A percentile compares a stretch with the other conserved stretches of the same genome.
Conservation (phyloP, 108 stramenopile species). For the Nitzschia inconspicua region DNA sequence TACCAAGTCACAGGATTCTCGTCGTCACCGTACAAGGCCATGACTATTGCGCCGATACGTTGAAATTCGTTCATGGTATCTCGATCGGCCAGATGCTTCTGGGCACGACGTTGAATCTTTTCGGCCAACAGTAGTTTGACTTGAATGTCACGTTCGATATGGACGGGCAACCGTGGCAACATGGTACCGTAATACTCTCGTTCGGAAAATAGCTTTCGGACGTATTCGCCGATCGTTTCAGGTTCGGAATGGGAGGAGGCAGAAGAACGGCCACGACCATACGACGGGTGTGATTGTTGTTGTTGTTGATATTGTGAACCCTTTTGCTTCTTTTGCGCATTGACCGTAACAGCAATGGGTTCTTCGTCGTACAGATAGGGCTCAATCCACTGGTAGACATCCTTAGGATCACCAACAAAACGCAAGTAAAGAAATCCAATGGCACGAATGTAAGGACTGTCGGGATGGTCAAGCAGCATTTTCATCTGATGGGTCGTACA, state of each 20-base stretch:
- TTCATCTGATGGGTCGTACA: conserved; percentile 91
- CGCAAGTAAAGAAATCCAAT: conserved; percentile 95
- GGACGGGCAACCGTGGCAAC: conserved; percentile 91
- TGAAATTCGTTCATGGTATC: conserved; percentile 69
- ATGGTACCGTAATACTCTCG: conserved; percentile 92
- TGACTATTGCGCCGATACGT: conserved; percentile 63
- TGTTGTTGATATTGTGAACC: conserved; percentile 3
- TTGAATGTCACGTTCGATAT: conserved; percentile 88
- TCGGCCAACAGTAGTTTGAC: conserved; percentile 88
- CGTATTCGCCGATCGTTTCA: conserved; percentile 76
- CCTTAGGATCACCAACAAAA: conserved; percentile 84
- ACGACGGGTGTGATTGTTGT: too few species aligned
- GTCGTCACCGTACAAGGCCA: conserved; percentile 93
- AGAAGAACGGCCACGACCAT: too few species aligned
- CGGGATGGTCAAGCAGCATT: conserved; percentile 79
- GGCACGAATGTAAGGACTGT: conserved; percentile 91
- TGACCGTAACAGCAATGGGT: conserved; percentile 47
- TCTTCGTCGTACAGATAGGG: conserved; percentile 92
- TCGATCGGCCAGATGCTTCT: conserved; percentile 49
- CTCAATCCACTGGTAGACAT: conserved; percentile 82
- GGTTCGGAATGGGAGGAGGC: too few species aligned
- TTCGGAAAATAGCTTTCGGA: conserved; percentile 63
- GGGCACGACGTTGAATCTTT: conserved; percentile 82
- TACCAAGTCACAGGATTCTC: conserved; percentile 97
- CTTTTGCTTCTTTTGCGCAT: conserved; percentile 4